These are phyloP conservation scores for Lachancea quebecensis DNA, from an alignment of 805 yeast species.

Conservation along the genomic window DNA sequence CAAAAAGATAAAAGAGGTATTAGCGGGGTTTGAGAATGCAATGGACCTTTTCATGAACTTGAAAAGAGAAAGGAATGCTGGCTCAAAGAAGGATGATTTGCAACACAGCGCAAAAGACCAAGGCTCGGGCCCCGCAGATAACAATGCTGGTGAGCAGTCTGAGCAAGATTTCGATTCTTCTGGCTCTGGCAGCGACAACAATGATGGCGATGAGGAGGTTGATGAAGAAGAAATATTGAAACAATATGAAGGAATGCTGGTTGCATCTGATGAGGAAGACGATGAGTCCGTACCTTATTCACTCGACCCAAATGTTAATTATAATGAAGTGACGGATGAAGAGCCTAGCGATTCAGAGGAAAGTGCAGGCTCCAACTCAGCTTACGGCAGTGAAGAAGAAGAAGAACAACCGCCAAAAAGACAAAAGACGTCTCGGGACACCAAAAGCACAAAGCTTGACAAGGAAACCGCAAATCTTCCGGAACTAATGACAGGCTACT, in stretches of 20 bases:
- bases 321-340: slow-evolving; percentile 61
- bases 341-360: slow-evolving; percentile 40
- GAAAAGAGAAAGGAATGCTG: slow-evolving; percentile 16
- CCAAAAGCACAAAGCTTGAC: neutral
- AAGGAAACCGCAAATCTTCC: slow-evolving; percentile 45
- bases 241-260: slow-evolving; percentile 35
- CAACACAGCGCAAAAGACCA: slow-evolving; percentile 20
- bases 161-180: slow-evolving; percentile 13
- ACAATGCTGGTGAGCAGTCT: slow-evolving; percentile 1
- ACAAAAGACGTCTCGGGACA: slow-evolving; percentile 5
- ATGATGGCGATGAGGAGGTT: slow-evolving; percentile 11
- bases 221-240: slow-evolving; percentile 24
- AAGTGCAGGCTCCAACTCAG: slow-evolving; percentile 5
- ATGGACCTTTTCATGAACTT: slow-evolving; percentile 31
- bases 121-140: neutral
- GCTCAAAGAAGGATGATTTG: slow-evolving; percentile 9
- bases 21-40: slow-evolving; percentile 35
- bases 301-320: slow-evolving; percentile 24
- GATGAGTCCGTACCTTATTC: slow-evolving; percentile 28
- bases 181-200: slow-evolving; percentile 1
- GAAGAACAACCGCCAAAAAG: slow-evolving; percentile 23
- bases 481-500: slow-evolving; percentile 69
- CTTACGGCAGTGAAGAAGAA: slow-evolving; percentile 31
- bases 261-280: slow-evolving; percentile 36
- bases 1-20: slow-evolving; percentile 41